phyloP scores from a whole-genome alignment of 768 basidiomycete genomes.

The Pulveroboletus sp. region DNA sequence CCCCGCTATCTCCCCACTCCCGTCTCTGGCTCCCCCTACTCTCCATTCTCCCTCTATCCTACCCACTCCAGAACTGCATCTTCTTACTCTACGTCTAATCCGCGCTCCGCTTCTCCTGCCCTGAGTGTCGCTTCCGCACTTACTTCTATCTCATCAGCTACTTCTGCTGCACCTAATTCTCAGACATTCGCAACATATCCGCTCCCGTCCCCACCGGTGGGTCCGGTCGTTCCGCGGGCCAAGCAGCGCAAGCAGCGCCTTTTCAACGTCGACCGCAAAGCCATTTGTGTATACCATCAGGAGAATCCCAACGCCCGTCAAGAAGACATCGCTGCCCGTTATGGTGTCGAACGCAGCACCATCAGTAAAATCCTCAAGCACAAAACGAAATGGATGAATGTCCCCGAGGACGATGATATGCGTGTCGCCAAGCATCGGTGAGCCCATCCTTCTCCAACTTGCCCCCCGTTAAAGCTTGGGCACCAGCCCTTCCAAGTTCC shows the following conservation, averaged over 20 bases:
- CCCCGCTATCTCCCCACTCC: slow-evolving; percentile 45
- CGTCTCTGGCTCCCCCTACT: slow-evolving; percentile 41
- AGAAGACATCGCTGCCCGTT: slow-evolving; percentile 75
- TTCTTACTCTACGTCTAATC: slow-evolving; percentile 40
- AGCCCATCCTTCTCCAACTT: slow-evolving; percentile 8
- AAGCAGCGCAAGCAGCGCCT: slow-evolving; percentile 72
- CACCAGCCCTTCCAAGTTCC: slow-evolving; percentile 72
- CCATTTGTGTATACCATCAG: slow-evolving; percentile 65
- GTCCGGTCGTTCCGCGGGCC: slow-evolving; percentile 30
- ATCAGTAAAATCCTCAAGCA: slow-evolving; percentile 88
- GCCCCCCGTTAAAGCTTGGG: slow-evolving; percentile 4
- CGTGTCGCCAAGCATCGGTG: slow-evolving; percentile 70
- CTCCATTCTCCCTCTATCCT: slow-evolving; percentile 40
- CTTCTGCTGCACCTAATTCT: slow-evolving; percentile 28
- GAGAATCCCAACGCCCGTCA: slow-evolving; percentile 68
- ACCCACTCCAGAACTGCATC: slow-evolving; percentile 46
- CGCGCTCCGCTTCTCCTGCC: slow-evolving; percentile 58
- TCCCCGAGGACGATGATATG: slow-evolving; percentile 53
- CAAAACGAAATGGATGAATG: slow-evolving; percentile 76
- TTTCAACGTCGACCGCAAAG: slow-evolving; percentile 66
- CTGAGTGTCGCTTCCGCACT: slow-evolving; percentile 51
- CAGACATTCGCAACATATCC: slow-evolving; percentile 29
- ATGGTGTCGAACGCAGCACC: slow-evolving; percentile 86
- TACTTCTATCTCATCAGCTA: slow-evolving; percentile 47
- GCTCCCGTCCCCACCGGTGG: slow-evolving; percentile 25